Evolutionary conservation across 192 early-diverging fungal genomes (phyloP).

Genomic region (Thamnidium elegans): DNA sequence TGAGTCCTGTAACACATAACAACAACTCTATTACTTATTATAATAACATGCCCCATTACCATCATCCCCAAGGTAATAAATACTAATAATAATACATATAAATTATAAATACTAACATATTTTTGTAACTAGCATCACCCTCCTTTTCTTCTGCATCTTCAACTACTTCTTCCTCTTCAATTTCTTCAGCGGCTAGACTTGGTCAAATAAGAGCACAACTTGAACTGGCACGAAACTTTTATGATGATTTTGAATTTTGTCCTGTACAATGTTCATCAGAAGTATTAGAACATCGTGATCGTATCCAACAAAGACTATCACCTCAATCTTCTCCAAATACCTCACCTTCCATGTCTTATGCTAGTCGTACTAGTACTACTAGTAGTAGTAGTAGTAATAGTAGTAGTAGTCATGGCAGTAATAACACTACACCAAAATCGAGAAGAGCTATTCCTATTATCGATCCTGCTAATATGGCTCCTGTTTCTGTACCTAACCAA

Average conservation of each 20-base stretch:
- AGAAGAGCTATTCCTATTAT: slow-evolving; percentile 50
- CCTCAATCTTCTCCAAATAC: slow-evolving; percentile 22
- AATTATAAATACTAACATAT: background rate
- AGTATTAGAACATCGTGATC: slow-evolving; percentile 36
- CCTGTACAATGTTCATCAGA: slow-evolving; percentile 50
- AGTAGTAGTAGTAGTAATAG: background rate
- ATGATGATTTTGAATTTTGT: slow-evolving; percentile 60
- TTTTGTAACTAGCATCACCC: background rate
- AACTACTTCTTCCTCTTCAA: background rate
- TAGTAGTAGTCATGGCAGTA: background rate
- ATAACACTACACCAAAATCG: background rate
- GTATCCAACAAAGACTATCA: slow-evolving; percentile 24
- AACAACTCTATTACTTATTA: slow-evolving; percentile 1
- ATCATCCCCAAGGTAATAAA: background rate
- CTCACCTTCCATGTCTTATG: slow-evolving; percentile 17
- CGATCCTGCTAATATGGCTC: slow-evolving; percentile 46
- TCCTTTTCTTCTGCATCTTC: background rate
- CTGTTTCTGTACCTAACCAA: slow-evolving; percentile 37
- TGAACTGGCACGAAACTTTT: slow-evolving; percentile 51
- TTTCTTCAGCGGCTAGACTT: slow-evolving; percentile 19
- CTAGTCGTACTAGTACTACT: slow-evolving; percentile 4
- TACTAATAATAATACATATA: background rate
- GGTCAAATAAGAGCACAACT: slow-evolving; percentile 47
- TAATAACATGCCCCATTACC: background rate
- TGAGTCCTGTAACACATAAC: slow-evolving; percentile 6